Base-by-base conservation (phyloP, 2,329 filamentous ascomycete genomes). In the Stagonosporopsis rhizophila region DNA sequence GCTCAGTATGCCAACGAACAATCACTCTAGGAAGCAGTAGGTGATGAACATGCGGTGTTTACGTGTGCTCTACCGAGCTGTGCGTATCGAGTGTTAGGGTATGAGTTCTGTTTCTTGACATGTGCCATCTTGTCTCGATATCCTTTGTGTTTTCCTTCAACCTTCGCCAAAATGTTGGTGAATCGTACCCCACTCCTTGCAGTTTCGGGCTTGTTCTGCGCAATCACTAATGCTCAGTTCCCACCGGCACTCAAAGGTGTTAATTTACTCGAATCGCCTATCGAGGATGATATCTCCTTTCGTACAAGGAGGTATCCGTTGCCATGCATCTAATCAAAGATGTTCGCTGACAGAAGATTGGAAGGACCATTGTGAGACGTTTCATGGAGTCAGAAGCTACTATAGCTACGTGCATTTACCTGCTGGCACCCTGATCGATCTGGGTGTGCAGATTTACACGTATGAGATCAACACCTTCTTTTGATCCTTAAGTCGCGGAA, bases 331-430 rank as follows among this genome's bases (percentile, higher is more conserved):
- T 14, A n/a, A 20, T 14, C 15, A 9, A 0, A 35, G 8, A 25
- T 37, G 3, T 17, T 7, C 9, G 28, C 54, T 57, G n/a, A 54
- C 9, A 17, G 6, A 32, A 1, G n/a, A n/a, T 2, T 14, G 73
- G 72, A 73, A 67, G 19, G 61, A 73, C 17, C 79, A 87, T 19
- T 87, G 85, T 67, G 84, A 87, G 71, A 85, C 83, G 1, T 85
- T 82, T 0, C 75, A 79, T 9, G 80, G 80, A 8, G 83, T 86
- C 40, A 81, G 79, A 60, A 82, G 80, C 28, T 89, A 86, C 71
- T 81, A 82, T 0, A 85, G 85, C 30, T 87, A 87, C 60, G 81
- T 87, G 14, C 81, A 84, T 69, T 77, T 87, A 4, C 83, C 83
- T 1, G 78, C 80, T 2, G 77, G 77, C 25, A 74, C 79, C 4